Evolutionary conservation across 306 rosid genomes (phyloP).

Genomic region (Astragalus membranaceus): DNA sequence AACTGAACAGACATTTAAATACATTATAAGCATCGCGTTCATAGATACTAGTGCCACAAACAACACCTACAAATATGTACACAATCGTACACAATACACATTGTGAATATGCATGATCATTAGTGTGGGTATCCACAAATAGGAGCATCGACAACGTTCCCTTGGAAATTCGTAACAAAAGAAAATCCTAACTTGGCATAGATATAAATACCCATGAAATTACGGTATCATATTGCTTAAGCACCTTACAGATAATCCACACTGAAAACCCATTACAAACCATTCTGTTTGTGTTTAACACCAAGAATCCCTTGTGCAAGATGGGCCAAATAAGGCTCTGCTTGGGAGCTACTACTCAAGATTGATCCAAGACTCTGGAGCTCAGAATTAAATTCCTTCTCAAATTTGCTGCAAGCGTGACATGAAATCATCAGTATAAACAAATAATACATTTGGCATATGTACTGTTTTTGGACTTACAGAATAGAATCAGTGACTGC

Average conservation of each 20-base stretch:
- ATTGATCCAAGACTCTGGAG: slow-evolving; percentile 80
- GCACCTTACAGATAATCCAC: neutral
- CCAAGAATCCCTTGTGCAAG: slow-evolving; percentile 84
- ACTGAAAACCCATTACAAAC: slow-evolving; percentile 10
- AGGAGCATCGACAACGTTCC: no score
- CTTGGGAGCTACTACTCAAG: slow-evolving; percentile 70
- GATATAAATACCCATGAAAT: neutral
- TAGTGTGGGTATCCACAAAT: no score
- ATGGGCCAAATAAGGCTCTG: slow-evolving; percentile 82
- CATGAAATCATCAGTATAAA: neutral
- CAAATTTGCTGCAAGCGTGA: slow-evolving; percentile 61
- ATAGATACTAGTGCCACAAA: no score
- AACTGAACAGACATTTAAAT: no score
- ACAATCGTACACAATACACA: no score
- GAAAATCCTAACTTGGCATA: neutral
- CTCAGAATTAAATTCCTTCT: slow-evolving; percentile 76
- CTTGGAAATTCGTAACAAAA: no score
- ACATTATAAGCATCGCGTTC: no score
- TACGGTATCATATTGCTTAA: neutral
- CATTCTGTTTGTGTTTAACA: slow-evolving; percentile 46
- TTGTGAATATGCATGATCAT: no score
- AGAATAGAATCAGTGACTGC: slow-evolving; percentile 67
- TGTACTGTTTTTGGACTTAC: slow-evolving; percentile 42
- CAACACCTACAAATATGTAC: no score
- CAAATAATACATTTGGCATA: neutral